phyloP scores from a whole-genome alignment of 2,329 filamentous ascomycete genomes.

The Monilinia aucupariae region DNA sequence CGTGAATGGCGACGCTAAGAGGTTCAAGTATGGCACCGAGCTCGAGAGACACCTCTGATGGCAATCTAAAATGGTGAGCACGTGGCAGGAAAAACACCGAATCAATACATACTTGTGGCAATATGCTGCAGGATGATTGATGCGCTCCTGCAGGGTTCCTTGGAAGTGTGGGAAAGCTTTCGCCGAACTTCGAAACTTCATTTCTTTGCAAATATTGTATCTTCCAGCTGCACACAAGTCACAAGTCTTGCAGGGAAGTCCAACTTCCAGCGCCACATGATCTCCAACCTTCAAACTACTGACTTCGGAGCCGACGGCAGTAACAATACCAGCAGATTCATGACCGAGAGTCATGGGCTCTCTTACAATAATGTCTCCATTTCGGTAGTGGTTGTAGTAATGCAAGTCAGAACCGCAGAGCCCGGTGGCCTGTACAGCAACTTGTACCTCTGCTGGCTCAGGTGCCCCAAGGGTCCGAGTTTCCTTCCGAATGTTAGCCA shows the following conservation, averaged over 20 bases:
- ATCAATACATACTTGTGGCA: slow-evolving; percentile 64
- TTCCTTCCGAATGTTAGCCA: slow-evolving; percentile 27
- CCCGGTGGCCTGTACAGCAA: slow-evolving; percentile 87
- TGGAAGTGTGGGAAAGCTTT: slow-evolving; percentile 36
- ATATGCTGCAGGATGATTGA: slow-evolving; percentile 93
- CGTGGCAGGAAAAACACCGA: neutral
- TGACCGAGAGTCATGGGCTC: slow-evolving; percentile 88
- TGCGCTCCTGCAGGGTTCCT: slow-evolving; percentile 35
- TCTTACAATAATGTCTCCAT: slow-evolving; percentile 89
- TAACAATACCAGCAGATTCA: slow-evolving; percentile 79
- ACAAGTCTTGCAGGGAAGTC: slow-evolving; percentile 84
- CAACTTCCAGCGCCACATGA: slow-evolving; percentile 88
- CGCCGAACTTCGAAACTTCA: slow-evolving; percentile 36
- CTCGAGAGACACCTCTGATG: slow-evolving; percentile 77
- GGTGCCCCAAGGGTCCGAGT: slow-evolving; percentile 28
- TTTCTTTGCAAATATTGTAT: slow-evolving; percentile 83
- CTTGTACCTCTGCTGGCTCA: slow-evolving; percentile 59
- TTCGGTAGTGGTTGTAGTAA: slow-evolving; percentile 94
- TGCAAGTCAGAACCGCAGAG: slow-evolving; percentile 97
- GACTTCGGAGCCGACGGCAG: slow-evolving; percentile 76
- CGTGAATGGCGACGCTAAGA: slow-evolving; percentile 81
- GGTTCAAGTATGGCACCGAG: slow-evolving; percentile 88
- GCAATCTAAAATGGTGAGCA: slow-evolving; percentile 28
- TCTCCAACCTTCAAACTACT: slow-evolving; percentile 75
- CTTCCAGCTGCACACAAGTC: slow-evolving; percentile 83